A percentile compares a stretch with the other conserved stretches of the same genome.
phyloP scores from a whole-genome alignment of 2,329 filamentous ascomycete genomes.

The Claviceps sorghi region DNA sequence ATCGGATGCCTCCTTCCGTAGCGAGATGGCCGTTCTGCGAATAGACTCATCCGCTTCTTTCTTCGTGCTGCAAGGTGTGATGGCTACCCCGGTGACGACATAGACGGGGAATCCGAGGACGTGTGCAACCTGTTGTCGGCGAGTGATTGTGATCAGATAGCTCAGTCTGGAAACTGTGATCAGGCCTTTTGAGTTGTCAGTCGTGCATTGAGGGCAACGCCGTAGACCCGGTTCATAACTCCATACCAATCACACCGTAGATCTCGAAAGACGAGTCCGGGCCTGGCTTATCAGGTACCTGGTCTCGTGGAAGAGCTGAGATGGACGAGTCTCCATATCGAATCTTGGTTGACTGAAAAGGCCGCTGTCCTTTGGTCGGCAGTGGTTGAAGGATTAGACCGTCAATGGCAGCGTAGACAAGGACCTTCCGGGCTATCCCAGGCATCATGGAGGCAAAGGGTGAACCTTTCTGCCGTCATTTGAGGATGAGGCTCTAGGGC shows the following conservation, averaged over 20 bases:
- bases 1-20: conserved; percentile 26
- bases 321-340: conserved; percentile 49
- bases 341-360: conserved; percentile 47
- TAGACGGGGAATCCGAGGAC: conserved; percentile 73
- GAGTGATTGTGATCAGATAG: conserved; percentile 77
- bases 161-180: conserved; percentile 67
- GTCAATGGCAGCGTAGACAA: conserved; percentile 69
- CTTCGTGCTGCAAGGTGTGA: conserved; percentile 76
- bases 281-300: conserved; percentile 27
- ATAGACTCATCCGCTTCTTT: conserved; percentile 62
- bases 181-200: conserved; percentile 44
- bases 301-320: conserved; percentile 29
- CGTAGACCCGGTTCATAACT: conserved; percentile 13
- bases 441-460: conserved; percentile 43
- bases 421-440: conserved; percentile 60
- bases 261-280: conserved; percentile 40
- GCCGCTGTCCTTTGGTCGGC: conserved; percentile 41
- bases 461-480: neutral
- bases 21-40: conserved; percentile 35
- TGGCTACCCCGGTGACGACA: conserved; percentile 71
- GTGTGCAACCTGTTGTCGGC: conserved; percentile 76
- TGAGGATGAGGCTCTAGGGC: neutral
- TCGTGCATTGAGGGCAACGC: conserved; percentile 7
- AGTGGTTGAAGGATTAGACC: conserved; percentile 69
- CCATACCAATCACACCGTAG: conserved; percentile 41